Evolutionary conservation across 192 early-diverging fungal genomes (phyloP).

Genomic region (Podila minutissima): DNA sequence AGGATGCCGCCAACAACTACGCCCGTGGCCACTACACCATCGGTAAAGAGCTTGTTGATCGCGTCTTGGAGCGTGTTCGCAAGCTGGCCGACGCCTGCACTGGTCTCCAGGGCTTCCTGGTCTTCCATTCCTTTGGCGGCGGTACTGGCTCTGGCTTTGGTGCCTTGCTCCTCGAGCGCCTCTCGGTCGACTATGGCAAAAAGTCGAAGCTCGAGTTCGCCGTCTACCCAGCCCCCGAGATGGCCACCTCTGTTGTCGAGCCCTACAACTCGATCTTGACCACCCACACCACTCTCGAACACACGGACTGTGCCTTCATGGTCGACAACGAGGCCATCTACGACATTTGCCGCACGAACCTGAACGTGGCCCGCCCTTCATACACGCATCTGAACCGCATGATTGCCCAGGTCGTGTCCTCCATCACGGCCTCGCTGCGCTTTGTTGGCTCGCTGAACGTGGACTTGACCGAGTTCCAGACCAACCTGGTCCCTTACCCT

Average conservation of each 20-base stretch:
- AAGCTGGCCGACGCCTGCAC: slow-evolving; percentile 98
- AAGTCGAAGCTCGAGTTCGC: slow-evolving; percentile 99
- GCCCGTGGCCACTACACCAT: slow-evolving; percentile 99
- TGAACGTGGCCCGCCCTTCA: slow-evolving; percentile 96
- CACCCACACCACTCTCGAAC: slow-evolving; percentile 98
- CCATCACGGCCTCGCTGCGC: slow-evolving; percentile 98
- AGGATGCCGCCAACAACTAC: slow-evolving; percentile 99
- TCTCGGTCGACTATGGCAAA: slow-evolving; percentile 99
- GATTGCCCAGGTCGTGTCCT: slow-evolving; percentile 99
- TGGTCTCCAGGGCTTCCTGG: slow-evolving; percentile 98
- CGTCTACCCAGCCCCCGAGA: slow-evolving; percentile 98
- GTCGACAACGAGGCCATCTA: slow-evolving; percentile 99
- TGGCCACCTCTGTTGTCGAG: slow-evolving; percentile 97
- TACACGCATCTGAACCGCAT: slow-evolving; percentile 98
- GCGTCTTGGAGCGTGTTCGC: slow-evolving; percentile 95
- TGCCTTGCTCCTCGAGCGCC: slow-evolving; percentile 96
- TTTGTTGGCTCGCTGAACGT: slow-evolving; percentile 99
- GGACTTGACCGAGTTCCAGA: slow-evolving; percentile 99
- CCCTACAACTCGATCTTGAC: slow-evolving; percentile 99
- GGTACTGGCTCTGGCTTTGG: slow-evolving; percentile 99
- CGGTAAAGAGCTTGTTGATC: slow-evolving; percentile 98
- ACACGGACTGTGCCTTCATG: slow-evolving; percentile 99
- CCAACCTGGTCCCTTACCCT: slow-evolving; percentile 99
- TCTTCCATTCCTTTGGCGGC: slow-evolving; percentile 99
- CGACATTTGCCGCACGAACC: slow-evolving; percentile 98